Percentiles rank a stretch among this genome's conserved stretches.
These are phyloP conservation scores for Globisporangium abappressorium DNA, from an alignment of 352 stramenopile genomes.

Conservation along the genomic window DNA sequence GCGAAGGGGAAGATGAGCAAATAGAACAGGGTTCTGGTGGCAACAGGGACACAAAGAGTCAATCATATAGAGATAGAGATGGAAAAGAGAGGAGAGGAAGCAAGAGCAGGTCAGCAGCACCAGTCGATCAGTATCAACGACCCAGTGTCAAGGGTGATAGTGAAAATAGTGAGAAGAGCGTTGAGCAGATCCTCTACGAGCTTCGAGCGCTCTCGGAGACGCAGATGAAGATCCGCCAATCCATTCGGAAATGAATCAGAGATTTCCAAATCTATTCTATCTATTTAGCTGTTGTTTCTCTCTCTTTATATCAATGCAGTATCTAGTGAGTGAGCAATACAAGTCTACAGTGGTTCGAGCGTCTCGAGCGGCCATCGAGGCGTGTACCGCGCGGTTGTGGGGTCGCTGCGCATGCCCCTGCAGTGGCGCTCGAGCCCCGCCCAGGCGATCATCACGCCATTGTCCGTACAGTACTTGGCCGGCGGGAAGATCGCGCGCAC, in stretches of 20 bases:
- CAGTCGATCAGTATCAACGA: background rate
- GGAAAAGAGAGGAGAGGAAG: background rate
- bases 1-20: background rate
- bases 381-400: slow-evolving; percentile 48
- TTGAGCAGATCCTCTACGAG: slow-evolving; percentile 39
- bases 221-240: slow-evolving; percentile 33
- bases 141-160: background rate
- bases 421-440: slow-evolving; percentile 77
- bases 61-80: background rate
- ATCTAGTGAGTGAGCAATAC: background rate
- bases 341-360: slow-evolving; percentile 38
- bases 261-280: slow-evolving; percentile 1
- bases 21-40: background rate
- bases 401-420: slow-evolving; percentile 56
- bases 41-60: background rate
- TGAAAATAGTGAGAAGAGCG: background rate
- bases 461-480: slow-evolving; percentile 96
- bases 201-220: slow-evolving; percentile 36
- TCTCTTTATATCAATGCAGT: background rate
- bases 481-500: slow-evolving; percentile 53
- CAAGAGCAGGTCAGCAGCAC: background rate
- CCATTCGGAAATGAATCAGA: slow-evolving; percentile 12
- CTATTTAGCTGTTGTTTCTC: background rate
- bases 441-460: slow-evolving; percentile 97
- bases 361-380: slow-evolving; percentile 76